Base-by-base conservation (phyloP, 441 rosid species). In the Croton setiger region DNA sequence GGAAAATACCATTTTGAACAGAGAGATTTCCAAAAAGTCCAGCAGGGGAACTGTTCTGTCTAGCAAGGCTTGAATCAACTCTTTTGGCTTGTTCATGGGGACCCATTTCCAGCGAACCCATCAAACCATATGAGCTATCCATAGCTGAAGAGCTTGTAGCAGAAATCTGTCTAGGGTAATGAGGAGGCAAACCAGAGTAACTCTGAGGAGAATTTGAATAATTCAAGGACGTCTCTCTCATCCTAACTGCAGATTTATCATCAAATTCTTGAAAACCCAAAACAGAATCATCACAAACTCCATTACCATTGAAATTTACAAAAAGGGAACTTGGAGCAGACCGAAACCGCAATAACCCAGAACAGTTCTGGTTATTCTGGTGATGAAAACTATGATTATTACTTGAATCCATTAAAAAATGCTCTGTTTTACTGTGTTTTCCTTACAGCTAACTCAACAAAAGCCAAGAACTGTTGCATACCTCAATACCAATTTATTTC, bases 1-100 rank as follows among this genome's bases (percentile, higher is more conserved):
- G 61, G 75, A 78, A 66, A 74, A 48, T 83, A 93, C 97, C 97
- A 79, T 85, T 84, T 63, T 81, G 94, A 39, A 63, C 79, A 35
- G 90, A 74, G 37, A 86, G 73, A 73, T 87, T 80, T 0, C 87
- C 73, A 68, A 89, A 85, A 76, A 80, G 80, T 55, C 96, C 96
- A 44, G 95, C 84, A 10, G 96, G 95, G 0, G 92, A 87, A 85
- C 89, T 93, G 67, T 83, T 89, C 82, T 88, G 98, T 66, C 92
- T 85, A 64, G 78, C 75, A 54, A 87, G 85, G 69, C 54, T 80
- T 0, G 95, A 84, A 60, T 77, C 82, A 56, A 72, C 68, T 31
- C 79, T 74, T 74, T 81, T 85, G 35, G 74, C 70, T 63, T 65
- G 86, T 41, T 69, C 72, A n/a, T 71, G 79, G 20, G 73, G 86